Conservation (phyloP, 2,329 filamentous ascomycete species). For the Malbranchea zuffiana region DNA sequence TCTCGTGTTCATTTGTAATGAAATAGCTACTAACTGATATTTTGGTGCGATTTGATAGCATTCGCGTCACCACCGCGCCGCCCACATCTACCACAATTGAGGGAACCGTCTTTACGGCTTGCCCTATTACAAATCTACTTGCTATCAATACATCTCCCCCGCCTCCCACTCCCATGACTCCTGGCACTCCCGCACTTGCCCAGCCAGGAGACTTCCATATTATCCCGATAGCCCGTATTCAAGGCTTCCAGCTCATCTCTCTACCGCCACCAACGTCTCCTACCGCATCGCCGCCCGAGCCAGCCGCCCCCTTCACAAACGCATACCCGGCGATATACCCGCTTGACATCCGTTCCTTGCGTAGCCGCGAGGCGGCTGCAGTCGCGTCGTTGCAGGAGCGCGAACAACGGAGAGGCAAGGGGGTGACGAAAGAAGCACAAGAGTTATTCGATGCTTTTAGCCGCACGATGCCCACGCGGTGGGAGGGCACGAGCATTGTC, state of each 20-base stretch:
- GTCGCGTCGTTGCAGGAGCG: conserved; percentile 47
- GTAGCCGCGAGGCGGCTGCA: conserved; percentile 45
- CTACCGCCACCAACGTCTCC: conserved; percentile 17
- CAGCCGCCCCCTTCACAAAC: conserved; percentile 38
- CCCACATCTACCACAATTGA: conserved; percentile 44
- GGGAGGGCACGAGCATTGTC: conserved; percentile 49
- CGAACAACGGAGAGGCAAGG: conserved; percentile 49
- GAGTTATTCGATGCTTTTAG: conserved; percentile 53
- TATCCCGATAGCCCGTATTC: conserved; percentile 49
- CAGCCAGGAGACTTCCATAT: conserved; percentile 49
- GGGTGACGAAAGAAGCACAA: conserved; percentile 51
- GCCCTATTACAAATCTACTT: conserved; percentile 50
- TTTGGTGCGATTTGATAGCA: conserved; percentile 29
- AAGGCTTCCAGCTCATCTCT: conserved; percentile 45
- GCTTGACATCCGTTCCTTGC: conserved; percentile 46
- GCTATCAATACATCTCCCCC: conserved; percentile 47
- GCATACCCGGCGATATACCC: conserved; percentile 33
- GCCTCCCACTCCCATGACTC: conserved; percentile 24
- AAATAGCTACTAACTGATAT: conserved; percentile 1
- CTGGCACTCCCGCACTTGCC: conserved; percentile 17
- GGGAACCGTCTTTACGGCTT: conserved; percentile 52
- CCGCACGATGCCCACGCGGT: conserved; percentile 50
- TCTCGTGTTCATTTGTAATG: too few relatives aligned
- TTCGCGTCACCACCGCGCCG: conserved; percentile 47
- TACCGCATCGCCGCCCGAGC: conserved; percentile 4